Evolutionary conservation across 345 rosid genomes (phyloP).

Genomic region (Aegle marmelos): DNA sequence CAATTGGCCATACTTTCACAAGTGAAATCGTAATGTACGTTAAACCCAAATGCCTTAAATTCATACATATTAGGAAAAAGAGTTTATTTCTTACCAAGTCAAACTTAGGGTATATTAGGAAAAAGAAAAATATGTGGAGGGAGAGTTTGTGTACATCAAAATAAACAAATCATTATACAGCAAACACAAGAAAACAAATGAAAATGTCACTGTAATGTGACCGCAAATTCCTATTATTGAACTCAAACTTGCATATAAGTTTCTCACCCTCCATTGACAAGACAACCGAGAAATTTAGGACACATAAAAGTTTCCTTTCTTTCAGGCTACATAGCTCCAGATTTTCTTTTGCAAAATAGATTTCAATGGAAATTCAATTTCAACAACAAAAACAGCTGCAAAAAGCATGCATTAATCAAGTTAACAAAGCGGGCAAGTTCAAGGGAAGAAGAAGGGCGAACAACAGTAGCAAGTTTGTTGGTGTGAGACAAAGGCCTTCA

Average conservation of each 20-base stretch:
- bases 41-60: not conserved
- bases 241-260: slow-evolving; percentile 21
- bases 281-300: slow-evolving; percentile 1
- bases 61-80: not conserved
- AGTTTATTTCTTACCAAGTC: slow-evolving; percentile 4
- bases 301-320: not conserved
- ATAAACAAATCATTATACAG: not conserved
- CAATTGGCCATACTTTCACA: no score
- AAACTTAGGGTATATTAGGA: slow-evolving; percentile 8
- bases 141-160: slow-evolving; percentile 9
- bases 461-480: slow-evolving; percentile 49
- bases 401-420: not conserved
- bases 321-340: not conserved
- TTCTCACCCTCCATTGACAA: slow-evolving; percentile 7
- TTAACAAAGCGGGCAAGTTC: slow-evolving; percentile 33
- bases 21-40: not conserved
- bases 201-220: slow-evolving; percentile 1
- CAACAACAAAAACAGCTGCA: slow-evolving; percentile 31
- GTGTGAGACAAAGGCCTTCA: slow-evolving; percentile 74
- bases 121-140: slow-evolving; percentile 2
- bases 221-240: slow-evolving; percentile 16
- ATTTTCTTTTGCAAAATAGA: not conserved
- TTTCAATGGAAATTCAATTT: slow-evolving; percentile 50
- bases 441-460: slow-evolving; percentile 34
- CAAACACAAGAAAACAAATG: slow-evolving; percentile 25